These are phyloP conservation scores for Wickerhamomyces hampshirensis DNA, from an alignment of 805 yeast genomes.

Conservation along the genomic window DNA sequence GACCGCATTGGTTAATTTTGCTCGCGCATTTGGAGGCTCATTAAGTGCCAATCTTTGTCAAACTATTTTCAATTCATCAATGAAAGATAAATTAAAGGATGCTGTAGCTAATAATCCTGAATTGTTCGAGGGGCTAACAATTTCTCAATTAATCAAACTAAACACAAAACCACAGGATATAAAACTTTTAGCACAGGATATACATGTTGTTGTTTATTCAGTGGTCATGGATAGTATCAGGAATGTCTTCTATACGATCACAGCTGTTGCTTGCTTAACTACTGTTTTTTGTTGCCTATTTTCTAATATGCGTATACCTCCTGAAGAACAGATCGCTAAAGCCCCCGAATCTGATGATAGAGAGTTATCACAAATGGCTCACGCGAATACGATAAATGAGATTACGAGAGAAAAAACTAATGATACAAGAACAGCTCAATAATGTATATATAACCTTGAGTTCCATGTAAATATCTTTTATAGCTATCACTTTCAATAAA, in stretches of 20 bases:
- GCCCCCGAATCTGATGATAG: too few relatives aligned
- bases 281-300: slow-evolving; percentile 31
- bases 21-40: slow-evolving; percentile 42
- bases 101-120: not conserved
- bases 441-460: too few relatives aligned
- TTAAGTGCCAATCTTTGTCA: slow-evolving; percentile 39
- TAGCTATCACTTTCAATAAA: too few relatives aligned
- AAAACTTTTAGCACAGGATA: not conserved
- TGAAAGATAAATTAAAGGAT: slow-evolving; percentile 10
- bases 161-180: slow-evolving; percentile 2
- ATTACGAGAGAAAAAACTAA: slow-evolving; percentile 8
- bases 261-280: slow-evolving; percentile 32
- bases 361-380: too few relatives aligned
- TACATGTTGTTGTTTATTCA: slow-evolving; percentile 10
- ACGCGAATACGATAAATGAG: slow-evolving; percentile 10
- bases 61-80: slow-evolving; percentile 30
- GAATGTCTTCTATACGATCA: slow-evolving; percentile 35
- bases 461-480: too few relatives aligned
- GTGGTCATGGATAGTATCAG: slow-evolving; percentile 33
- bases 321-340: too few relatives aligned
- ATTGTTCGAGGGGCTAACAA: not conserved
- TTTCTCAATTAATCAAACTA: not conserved
- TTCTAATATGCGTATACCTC: slow-evolving; percentile 40
- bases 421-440: too few relatives aligned
- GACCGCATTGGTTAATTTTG: slow-evolving; percentile 40